Conservation (phyloP, 202 grass and related monocot species). For the Cymbopogon flexuosus region DNA sequence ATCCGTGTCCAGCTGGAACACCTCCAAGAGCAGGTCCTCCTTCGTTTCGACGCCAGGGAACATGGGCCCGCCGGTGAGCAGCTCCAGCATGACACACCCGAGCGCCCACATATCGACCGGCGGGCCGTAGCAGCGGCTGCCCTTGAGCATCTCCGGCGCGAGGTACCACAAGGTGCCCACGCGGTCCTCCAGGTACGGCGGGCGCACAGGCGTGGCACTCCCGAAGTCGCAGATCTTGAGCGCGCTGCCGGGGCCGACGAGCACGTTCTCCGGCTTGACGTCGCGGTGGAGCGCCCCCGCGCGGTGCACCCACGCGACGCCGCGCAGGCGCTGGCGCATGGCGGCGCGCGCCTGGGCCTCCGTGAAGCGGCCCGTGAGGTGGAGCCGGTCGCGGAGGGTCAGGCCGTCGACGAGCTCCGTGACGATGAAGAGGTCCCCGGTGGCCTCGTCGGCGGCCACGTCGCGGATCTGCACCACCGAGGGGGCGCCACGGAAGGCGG, state of each 20-base stretch:
- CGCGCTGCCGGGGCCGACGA: constrained; percentile 12
- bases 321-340: constrained; percentile 7
- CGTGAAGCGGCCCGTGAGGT: not conserved
- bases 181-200: not conserved
- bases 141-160: constrained; percentile 34
- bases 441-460: not conserved
- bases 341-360: not conserved
- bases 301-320: constrained; percentile 8
- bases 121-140: constrained; percentile 10
- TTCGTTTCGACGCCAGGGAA: not conserved
- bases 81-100: constrained; percentile 42
- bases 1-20: not conserved
- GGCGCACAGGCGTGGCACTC: not conserved
- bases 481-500: not conserved
- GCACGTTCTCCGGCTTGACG: constrained; percentile 44
- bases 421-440: constrained; percentile 1
- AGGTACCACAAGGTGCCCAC: constrained; percentile 18
- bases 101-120: constrained; percentile 36
- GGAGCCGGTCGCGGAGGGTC: not conserved
- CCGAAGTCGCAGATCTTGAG: constrained; percentile 50
- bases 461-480: not conserved
- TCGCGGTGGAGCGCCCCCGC: constrained; percentile 27
- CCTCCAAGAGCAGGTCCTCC: not conserved
- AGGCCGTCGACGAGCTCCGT: not conserved
- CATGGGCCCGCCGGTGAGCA: constrained; percentile 19